phyloP scores from a whole-genome alignment of 2,329 filamentous ascomycete genomes.

The Annulohypoxylon truncatum region DNA sequence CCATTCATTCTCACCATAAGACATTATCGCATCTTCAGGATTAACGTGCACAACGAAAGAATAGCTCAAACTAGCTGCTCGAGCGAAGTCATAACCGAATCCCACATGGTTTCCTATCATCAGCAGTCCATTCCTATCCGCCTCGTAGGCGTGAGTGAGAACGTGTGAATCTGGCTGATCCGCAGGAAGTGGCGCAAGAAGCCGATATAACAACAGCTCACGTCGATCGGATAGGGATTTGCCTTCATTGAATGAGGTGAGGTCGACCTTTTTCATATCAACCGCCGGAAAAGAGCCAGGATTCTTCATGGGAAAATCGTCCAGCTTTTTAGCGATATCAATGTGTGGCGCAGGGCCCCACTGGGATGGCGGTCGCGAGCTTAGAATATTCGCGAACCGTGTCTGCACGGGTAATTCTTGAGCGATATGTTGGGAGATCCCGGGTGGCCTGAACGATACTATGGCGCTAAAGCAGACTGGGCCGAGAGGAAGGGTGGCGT shows the following conservation, averaged over 20 bases:
- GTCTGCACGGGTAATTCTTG: slow-evolving; percentile 57
- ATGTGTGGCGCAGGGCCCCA: slow-evolving; percentile 61
- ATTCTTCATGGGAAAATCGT: slow-evolving; percentile 52
- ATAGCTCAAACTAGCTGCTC: slow-evolving; percentile 62
- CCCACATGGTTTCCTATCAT: slow-evolving; percentile 63
- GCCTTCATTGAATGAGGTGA: slow-evolving; percentile 58
- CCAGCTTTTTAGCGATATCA: slow-evolving; percentile 57
- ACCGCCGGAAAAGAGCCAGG: slow-evolving; percentile 61
- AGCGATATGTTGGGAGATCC: slow-evolving; percentile 51
- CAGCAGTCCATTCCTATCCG: slow-evolving; percentile 65
- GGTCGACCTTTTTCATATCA: slow-evolving; percentile 67
- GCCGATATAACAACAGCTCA: slow-evolving; percentile 63
- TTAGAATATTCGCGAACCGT: slow-evolving; percentile 58
- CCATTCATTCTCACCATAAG: slow-evolving; percentile 56
- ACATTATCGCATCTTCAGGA: slow-evolving; percentile 60
- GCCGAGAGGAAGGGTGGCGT: slow-evolving; percentile 54
- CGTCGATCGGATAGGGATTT: slow-evolving; percentile 58
- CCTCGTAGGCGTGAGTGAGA: slow-evolving; percentile 62
- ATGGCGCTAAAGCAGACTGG: slow-evolving; percentile 63
- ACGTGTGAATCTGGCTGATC: slow-evolving; percentile 60
- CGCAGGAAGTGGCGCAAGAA: slow-evolving; percentile 56
- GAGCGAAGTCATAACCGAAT: slow-evolving; percentile 56
- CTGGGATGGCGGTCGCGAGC: slow-evolving; percentile 50
- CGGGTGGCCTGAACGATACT: slow-evolving; percentile 62
- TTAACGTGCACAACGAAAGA: slow-evolving; percentile 66